phyloP scores from a whole-genome alignment of 2,329 filamentous ascomycete species.

The Colletotrichum navitas region DNA sequence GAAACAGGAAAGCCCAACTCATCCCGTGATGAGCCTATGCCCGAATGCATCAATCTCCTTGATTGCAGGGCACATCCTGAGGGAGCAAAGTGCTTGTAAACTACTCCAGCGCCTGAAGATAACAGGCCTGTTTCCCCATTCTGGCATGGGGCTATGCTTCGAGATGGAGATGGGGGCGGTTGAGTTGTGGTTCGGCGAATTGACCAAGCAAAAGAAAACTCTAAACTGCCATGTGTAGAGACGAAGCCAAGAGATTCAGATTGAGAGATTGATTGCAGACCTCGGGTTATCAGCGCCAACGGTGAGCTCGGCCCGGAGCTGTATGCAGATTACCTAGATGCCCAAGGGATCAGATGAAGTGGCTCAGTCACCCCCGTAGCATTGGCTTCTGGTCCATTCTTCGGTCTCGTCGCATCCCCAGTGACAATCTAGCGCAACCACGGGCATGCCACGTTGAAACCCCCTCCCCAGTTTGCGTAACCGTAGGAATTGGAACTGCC shows the following conservation, averaged over 20 bases:
- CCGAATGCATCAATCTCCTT: conserved; percentile 5
- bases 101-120: not conserved
- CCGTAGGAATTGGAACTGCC: not conserved
- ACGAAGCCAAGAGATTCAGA: not conserved
- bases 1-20: conserved; percentile 37
- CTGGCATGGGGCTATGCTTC: conserved; percentile 18
- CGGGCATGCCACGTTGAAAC: not conserved
- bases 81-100: not conserved
- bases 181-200: not conserved
- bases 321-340: conserved; percentile 6
- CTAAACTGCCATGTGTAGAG: conserved; percentile 11
- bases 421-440: not conserved
- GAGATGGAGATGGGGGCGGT: conserved; percentile 9
- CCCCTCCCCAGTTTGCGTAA: not conserved
- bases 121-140: not conserved
- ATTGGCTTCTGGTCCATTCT: not conserved
- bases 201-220: conserved; percentile 24
- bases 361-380: conserved; percentile 9
- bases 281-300: conserved; percentile 20
- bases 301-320: conserved; percentile 23
- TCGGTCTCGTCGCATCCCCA: not conserved
- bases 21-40: conserved; percentile 16
- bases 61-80: conserved; percentile 23
- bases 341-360: conserved; percentile 13
- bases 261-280: conserved; percentile 17